Evolutionary conservation across 306 rosid species (phyloP).

Genomic region (Gleditsia sinensis): DNA sequence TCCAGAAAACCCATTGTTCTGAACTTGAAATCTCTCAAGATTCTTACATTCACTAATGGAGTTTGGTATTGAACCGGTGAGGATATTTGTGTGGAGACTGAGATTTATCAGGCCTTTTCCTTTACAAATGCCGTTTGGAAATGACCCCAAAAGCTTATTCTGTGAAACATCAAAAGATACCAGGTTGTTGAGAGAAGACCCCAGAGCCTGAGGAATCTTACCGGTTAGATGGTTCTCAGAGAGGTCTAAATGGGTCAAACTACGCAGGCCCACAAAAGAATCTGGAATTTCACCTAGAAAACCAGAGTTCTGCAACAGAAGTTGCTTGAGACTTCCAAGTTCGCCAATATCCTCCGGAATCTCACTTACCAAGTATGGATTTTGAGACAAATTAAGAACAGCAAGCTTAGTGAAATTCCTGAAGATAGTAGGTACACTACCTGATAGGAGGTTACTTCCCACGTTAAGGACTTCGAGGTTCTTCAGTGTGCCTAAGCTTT

Average conservation of each 20-base stretch:
- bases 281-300: slow-evolving; percentile 82
- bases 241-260: slow-evolving; percentile 73
- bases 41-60: slow-evolving; percentile 66
- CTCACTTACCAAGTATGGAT: slow-evolving; percentile 75
- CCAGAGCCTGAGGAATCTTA: slow-evolving; percentile 51
- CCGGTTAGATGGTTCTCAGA: slow-evolving; percentile 88
- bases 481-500: slow-evolving; percentile 62
- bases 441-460: slow-evolving; percentile 77
- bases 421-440: slow-evolving; percentile 65
- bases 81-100: slow-evolving; percentile 71
- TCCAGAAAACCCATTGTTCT: slow-evolving; percentile 83
- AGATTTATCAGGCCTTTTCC: slow-evolving; percentile 61
- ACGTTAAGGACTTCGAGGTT: slow-evolving; percentile 66
- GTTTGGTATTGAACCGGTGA: slow-evolving; percentile 63
- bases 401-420: slow-evolving; percentile 68
- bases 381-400: slow-evolving; percentile 85
- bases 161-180: slow-evolving; percentile 87
- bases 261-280: slow-evolving; percentile 59
- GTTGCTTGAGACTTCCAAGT: slow-evolving; percentile 65
- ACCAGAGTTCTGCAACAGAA: slow-evolving; percentile 73
- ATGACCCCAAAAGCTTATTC: slow-evolving; percentile 74
- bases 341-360: slow-evolving; percentile 75
- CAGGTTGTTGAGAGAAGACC: slow-evolving; percentile 72
- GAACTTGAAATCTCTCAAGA: slow-evolving; percentile 92
- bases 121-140: slow-evolving; percentile 72